phyloP scores from a whole-genome alignment of 2,329 filamentous ascomycete genomes.

The Colletotrichum noveboracense region DNA sequence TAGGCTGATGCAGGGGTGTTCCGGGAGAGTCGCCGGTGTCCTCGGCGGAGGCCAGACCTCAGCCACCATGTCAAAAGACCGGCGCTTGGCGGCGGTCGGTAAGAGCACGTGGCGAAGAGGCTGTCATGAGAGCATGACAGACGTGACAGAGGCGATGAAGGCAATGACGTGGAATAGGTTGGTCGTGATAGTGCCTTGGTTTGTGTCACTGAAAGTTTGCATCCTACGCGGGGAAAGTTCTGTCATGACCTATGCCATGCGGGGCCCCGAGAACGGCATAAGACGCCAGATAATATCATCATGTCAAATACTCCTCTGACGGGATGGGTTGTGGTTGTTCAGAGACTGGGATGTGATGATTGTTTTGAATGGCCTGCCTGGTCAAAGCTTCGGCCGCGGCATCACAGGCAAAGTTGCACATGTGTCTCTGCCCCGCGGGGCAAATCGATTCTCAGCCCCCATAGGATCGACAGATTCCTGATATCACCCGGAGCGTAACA shows the following conservation, averaged over 20 bases:
- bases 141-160: not conserved
- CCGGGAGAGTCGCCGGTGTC: not conserved
- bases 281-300: not conserved
- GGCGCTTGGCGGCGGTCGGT: not conserved
- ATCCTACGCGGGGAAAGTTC: not conserved
- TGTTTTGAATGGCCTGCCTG: rapidly evolving
- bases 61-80: not conserved
- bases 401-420: not conserved
- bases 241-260: not conserved
- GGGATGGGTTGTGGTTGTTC: not conserved
- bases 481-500: not conserved
- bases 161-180: not conserved
- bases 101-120: not conserved
- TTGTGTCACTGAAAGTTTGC: not conserved
- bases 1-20: not conserved
- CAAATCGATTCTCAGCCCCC: not conserved
- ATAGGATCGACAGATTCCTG: not conserved
- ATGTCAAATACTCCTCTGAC: not conserved
- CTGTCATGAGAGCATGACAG: not conserved
- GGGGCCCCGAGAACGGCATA: not conserved
- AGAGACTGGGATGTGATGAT: not conserved
- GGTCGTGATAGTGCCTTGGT: not conserved
- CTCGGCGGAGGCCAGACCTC: not conserved
- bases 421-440: not conserved
- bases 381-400: constrained; percentile 1